Base-by-base conservation (phyloP, 2,329 filamentous ascomycete genomes). In the Alternaria atra region DNA sequence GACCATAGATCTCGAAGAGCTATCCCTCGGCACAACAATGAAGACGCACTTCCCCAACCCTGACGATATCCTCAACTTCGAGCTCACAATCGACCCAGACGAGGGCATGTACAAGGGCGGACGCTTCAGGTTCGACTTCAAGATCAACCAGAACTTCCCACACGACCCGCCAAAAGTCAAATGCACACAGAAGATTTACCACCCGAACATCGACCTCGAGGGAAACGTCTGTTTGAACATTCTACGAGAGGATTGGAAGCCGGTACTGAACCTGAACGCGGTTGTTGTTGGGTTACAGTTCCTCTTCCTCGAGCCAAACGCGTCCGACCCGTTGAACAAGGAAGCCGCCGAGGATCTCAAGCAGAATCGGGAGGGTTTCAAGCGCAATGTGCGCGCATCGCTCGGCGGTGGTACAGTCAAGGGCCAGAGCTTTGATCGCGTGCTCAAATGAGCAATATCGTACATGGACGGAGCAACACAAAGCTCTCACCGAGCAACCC, bases 201-300 rank as follows among this genome's bases (percentile, higher is more conserved):
- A 99, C 79, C 95, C 95, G 6, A 99, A 99, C 80, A 99, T 99
- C 77, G 95, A 99, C 76, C 86, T 97, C 40, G 93, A 98, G 78
- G 95, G 95, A 71, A 99, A 99, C 77, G 94, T 99, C 65, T 99
- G 95, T 83, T 82, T 99, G 75, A 99, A 99, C 79, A 99, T 99
- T 73, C 81, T 99, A 74, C 86, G 95, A 64, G 95, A 99, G 82
- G 95, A 99, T 83, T 99, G 95, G 95, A 99, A 98, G 84, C 95
- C 95, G 0, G 95, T 99, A 44, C 83, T 99, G 77, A 98, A 98
- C 79, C 80, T 99, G 77, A 97, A 98, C 77, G 94, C 95, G 15
- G 93, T 98, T 40, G 95, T 99, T 69, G 93, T 98, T 54, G 95
- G 95, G 42, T 82, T 99, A 77, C 92, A 94, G 90, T 98, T 98